Evolutionary conservation across 106 monocot species (phyloP), one percentile per base, ranked within the genome.

Genomic region (Dendrobium chrysotoxum): DNA sequence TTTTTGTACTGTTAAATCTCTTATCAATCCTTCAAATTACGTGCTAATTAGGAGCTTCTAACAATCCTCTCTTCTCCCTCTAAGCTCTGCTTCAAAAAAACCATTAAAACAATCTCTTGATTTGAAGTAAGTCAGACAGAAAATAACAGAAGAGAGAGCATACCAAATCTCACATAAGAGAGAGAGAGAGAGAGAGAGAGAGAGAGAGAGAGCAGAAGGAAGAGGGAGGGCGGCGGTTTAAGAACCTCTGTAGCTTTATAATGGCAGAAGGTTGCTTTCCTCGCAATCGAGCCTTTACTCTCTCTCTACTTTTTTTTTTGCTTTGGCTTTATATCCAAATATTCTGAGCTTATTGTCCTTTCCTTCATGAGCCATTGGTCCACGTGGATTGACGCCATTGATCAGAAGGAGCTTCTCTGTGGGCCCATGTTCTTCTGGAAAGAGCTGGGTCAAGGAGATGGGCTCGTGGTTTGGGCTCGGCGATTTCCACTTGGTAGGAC

Each of bases 211-310:
- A 23, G 47, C 25, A 7, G 45, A n/a, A 4, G 38, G 66, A 67
- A 47, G 28, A 47, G 50, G 11, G 65, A 64, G 65, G 25, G 61
- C 21, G 61, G 23, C 61, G 23, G 61, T n/a, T 61, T 61, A 23
- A 23, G 23, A 20, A 61, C n/a, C n/a, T 23, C 23, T 41, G 28
- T 73, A 74, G 83, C 79, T 83, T 83, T 83, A 74, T 83, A 79
- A 77, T 71, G 21, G 64, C 9, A 35, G 70, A 65, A 15, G 70
- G 70, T 7, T n/a, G 18, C 64, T 25, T 40, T 50, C n/a, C 1
- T 45, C 30, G 75, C 75, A 35, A 35, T 35, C 35, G 35, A 13
- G 31, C 20, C 77, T 70, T 68, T 67, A 45, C 58, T n/a, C n/a
- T 18, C 55, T 76, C 66, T 66, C 54, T 47, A 13, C 68, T 67